Evolutionary conservation across 768 basidiomycete genomes (phyloP), one percentile per base, ranked within the genome.

Genomic region (Lentinula boryana): DNA sequence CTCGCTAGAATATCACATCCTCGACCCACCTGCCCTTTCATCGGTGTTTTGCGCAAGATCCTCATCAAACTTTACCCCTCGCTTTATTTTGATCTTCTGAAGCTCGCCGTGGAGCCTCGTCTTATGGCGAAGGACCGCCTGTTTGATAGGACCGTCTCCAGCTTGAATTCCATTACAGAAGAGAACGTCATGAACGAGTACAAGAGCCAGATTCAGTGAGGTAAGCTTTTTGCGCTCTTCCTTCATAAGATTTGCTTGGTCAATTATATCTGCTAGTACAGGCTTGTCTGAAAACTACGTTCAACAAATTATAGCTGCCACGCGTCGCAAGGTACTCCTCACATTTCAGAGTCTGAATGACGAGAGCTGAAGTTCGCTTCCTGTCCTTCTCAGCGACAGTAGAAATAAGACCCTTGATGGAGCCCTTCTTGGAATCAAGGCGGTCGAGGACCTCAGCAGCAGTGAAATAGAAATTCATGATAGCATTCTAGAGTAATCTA

Each of bases 281-380:
- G 84, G 71, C 73, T 89, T 93, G 78, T 95, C 95, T 97, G 68
- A 38, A 53, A 48, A 35, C 41, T 31, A 33, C 36, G 31, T 32
- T 52, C 21, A 40, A 62, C 44, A 35, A 43, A 48, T 43, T 43
- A 54, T 33, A 36, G 43, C 32, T 46, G 31, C 51, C 33, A 27
- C 48, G 46, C 21, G 36, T 23, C n/a, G 32, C 41, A 32, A 49
- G 7, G 43, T 52, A 57, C 35, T 63, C 61, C 86, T 78, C 74
- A 96, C 95, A 98, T 82, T 97, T 98, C 51, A 98, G 76, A 0
- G 94, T 96, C 76, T 97, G 93, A 58, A 98, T 95, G 35, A 98
- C 87, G 40, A 97, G 84, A 8, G 92, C 92, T 36, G 91, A 83
- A 5, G 87, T 88, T 56, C 93, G 80, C 68, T 90, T 91, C 68